Conservation (phyloP, 2,329 filamentous ascomycete genomes). For the Mollisia scopiformis region DNA sequence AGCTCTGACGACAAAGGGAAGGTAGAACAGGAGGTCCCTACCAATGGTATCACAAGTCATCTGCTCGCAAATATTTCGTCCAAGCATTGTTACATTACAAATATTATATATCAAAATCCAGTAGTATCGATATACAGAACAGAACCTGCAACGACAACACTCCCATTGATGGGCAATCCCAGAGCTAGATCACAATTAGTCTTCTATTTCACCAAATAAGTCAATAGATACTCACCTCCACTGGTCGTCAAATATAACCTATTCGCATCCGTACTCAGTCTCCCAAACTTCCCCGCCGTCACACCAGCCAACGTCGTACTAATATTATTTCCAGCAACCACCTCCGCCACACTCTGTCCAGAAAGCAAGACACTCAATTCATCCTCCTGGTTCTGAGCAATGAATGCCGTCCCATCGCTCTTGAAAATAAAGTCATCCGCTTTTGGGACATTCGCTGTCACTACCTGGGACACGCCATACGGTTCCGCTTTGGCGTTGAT, state of each 20-base stretch:
- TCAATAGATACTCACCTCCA: constrained; percentile 16
- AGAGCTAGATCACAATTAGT: constrained; percentile 5
- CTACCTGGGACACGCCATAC: constrained; percentile 9
- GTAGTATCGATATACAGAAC: constrained; percentile 11
- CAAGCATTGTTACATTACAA: too few species aligned
- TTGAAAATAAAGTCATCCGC: constrained; percentile 23
- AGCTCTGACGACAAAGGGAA: too few species aligned
- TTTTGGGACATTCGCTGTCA: constrained; percentile 10
- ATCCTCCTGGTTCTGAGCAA: constrained; percentile 11
- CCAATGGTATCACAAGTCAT: too few species aligned
- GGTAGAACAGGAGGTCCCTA: too few species aligned
- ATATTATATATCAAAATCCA: background rate
- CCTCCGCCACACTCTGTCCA: background rate
- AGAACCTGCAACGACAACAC: constrained; percentile 4
- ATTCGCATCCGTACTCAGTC: constrained; percentile 6
- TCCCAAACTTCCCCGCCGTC: constrained; percentile 22
- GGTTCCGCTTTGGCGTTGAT: constrained; percentile 23
- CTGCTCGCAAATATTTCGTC: too few species aligned
- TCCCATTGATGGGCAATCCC: constrained; percentile 8
- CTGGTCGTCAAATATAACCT: constrained; percentile 23
- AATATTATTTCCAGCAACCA: constrained; percentile 15
- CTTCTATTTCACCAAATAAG: too few species aligned
- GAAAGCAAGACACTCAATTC: constrained; percentile 10
- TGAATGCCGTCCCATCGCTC: constrained; percentile 13
- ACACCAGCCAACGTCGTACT: constrained; percentile 21